These are phyloP conservation scores for Debaryomycetaceae sp. DNA, from an alignment of 1,139 yeast genomes.

Conservation along the genomic window DNA sequence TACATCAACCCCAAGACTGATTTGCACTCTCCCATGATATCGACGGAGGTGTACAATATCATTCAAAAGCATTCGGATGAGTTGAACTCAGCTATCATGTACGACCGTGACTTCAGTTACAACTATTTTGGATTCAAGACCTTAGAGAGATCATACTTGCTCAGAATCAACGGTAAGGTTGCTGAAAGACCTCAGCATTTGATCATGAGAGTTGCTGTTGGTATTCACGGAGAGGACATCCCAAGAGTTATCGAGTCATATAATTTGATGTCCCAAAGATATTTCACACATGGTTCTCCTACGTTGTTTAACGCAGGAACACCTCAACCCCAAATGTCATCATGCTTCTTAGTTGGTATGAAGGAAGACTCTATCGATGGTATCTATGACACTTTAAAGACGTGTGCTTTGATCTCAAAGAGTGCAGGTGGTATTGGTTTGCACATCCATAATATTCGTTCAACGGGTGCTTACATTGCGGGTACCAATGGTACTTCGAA, in stretches of 20 bases:
- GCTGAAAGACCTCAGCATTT: slow-evolving; percentile 92
- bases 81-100: slow-evolving; percentile 75
- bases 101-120: slow-evolving; percentile 79
- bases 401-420: slow-evolving; percentile 54
- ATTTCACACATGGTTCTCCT: slow-evolving; percentile 87
- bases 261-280: slow-evolving; percentile 78
- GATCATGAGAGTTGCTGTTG: slow-evolving; percentile 86
- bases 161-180: slow-evolving; percentile 65
- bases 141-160: slow-evolving; percentile 75
- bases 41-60: slow-evolving; percentile 63
- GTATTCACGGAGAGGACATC: slow-evolving; percentile 78
- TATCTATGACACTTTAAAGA: slow-evolving; percentile 51
- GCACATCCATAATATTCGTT: slow-evolving; percentile 52
- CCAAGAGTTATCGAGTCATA: slow-evolving; percentile 74
- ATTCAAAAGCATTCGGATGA: slow-evolving; percentile 65
- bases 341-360: slow-evolving; percentile 57
- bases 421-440: slow-evolving; percentile 60
- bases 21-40: slow-evolving; percentile 73
- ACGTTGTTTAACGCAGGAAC: slow-evolving; percentile 90
- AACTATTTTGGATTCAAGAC: slow-evolving; percentile 88
- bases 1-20: slow-evolving; percentile 75
- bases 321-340: slow-evolving; percentile 72
- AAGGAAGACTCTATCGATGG: slow-evolving; percentile 59
- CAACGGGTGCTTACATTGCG: slow-evolving; percentile 48
- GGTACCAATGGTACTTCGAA: slow-evolving; percentile 55